Conservation (phyloP, 2,329 filamentous ascomycete genomes). For the Lecanicillium sp. region DNA sequence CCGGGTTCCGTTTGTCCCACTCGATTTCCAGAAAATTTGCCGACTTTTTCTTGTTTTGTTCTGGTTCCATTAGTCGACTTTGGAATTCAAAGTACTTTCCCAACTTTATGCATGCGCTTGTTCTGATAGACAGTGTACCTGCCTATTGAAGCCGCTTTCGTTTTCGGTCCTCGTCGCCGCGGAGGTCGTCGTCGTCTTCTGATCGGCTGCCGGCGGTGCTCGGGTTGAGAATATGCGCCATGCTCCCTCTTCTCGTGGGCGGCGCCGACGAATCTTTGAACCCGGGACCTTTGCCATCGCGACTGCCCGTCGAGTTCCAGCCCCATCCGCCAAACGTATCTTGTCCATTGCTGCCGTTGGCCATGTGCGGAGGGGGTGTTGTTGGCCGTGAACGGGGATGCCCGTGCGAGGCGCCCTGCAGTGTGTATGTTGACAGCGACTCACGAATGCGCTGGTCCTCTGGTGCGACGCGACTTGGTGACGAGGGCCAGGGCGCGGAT, state of each 20-base stretch:
- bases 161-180: conserved; percentile 55
- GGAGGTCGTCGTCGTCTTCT: conserved; percentile 49
- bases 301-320: conserved; percentile 44
- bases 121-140: neutral
- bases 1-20: conserved; percentile 11
- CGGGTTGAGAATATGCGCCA: conserved; percentile 59
- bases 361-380: conserved; percentile 45
- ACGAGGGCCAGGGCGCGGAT: conserved; percentile 48
- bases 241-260: conserved; percentile 52
- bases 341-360: conserved; percentile 35
- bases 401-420: conserved; percentile 37
- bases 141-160: conserved; percentile 51
- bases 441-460: conserved; percentile 53
- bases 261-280: conserved; percentile 51
- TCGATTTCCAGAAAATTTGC: no score
- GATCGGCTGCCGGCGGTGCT: conserved; percentile 50
- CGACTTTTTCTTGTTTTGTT: neutral
- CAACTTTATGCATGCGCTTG: neutral
- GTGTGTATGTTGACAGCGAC: conserved; percentile 50
- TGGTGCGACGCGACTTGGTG: conserved; percentile 42
- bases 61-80: neutral
- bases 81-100: neutral
- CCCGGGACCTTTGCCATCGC: conserved; percentile 44
- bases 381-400: conserved; percentile 46
- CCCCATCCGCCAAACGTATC: conserved; percentile 51